Conservation (phyloP, 257 asterid genomes). For the Verbascum thapsus region DNA sequence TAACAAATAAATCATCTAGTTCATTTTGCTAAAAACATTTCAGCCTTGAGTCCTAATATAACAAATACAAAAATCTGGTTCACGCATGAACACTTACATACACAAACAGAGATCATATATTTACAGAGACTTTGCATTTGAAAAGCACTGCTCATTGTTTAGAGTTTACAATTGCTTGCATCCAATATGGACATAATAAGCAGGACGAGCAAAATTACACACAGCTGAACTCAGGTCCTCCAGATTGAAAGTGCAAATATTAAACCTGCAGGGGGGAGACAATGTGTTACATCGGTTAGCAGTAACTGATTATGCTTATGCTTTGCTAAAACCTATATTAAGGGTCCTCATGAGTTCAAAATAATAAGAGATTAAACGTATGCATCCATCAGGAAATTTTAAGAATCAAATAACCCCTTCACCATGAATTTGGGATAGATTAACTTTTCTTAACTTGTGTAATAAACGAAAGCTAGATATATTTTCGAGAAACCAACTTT, state of each 20-base stretch:
- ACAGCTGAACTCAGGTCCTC: background rate
- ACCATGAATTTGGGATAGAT: background rate
- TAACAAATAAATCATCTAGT: no score
- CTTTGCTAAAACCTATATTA: no score
- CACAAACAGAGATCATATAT: no score
- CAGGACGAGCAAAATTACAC: conserved; percentile 15
- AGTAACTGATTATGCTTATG: no score
- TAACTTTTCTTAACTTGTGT: background rate
- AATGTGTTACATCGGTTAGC: no score
- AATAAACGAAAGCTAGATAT: no score
- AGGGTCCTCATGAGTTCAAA: background rate
- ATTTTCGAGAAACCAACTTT: no score
- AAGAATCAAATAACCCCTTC: background rate
- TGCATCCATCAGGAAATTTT: background rate
- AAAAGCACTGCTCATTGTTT: background rate
- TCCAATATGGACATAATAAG: conserved; percentile 1
- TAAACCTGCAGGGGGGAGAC: conserved; percentile 18
- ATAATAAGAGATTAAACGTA: background rate
- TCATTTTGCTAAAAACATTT: no score
- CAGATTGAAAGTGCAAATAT: background rate
- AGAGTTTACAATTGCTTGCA: conserved; percentile 13
- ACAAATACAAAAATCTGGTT: no score
- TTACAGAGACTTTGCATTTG: no score
- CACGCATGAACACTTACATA: no score
- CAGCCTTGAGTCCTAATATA: no score